phyloP scores from a whole-genome alignment of 805 yeast species.

The Suhomyces kilbournensis region DNA sequence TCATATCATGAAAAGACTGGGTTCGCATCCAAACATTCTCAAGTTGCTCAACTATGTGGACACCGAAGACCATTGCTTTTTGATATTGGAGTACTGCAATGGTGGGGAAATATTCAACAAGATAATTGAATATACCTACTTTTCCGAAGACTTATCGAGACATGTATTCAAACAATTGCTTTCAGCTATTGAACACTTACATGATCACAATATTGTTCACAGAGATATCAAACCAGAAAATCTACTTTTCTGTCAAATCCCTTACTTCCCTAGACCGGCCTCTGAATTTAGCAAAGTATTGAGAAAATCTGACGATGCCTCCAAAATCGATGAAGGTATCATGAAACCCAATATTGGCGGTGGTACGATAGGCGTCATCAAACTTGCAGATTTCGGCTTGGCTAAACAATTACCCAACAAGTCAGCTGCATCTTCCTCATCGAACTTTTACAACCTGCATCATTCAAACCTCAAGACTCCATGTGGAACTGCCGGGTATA shows the following conservation, averaged over 20 bases:
- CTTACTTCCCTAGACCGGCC: constrained; percentile 39
- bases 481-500: constrained; percentile 74
- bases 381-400: constrained; percentile 68
- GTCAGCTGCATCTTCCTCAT: not conserved
- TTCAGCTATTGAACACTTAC: constrained; percentile 65
- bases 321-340: constrained; percentile 61
- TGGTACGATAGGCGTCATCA: constrained; percentile 61
- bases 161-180: constrained; percentile 75
- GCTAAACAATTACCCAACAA: constrained; percentile 48
- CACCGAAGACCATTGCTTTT: constrained; percentile 51
- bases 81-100: constrained; percentile 62
- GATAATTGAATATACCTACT: constrained; percentile 73
- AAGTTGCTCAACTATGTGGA: constrained; percentile 54
- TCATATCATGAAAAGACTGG: constrained; percentile 62
- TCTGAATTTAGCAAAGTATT: constrained; percentile 23
- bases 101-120: constrained; percentile 85
- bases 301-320: constrained; percentile 56
- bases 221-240: constrained; percentile 84
- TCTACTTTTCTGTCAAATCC: constrained; percentile 58
- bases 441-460: not conserved
- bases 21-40: constrained; percentile 56
- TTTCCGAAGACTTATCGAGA: constrained; percentile 67
- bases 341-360: constrained; percentile 54
- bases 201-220: constrained; percentile 66
- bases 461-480: constrained; percentile 54